A percentile compares a stretch with the other conserved stretches of the same genome.
Conservation (phyloP, 2,329 filamentous ascomycete genomes). For the Pseudocercospora crystallina region DNA sequence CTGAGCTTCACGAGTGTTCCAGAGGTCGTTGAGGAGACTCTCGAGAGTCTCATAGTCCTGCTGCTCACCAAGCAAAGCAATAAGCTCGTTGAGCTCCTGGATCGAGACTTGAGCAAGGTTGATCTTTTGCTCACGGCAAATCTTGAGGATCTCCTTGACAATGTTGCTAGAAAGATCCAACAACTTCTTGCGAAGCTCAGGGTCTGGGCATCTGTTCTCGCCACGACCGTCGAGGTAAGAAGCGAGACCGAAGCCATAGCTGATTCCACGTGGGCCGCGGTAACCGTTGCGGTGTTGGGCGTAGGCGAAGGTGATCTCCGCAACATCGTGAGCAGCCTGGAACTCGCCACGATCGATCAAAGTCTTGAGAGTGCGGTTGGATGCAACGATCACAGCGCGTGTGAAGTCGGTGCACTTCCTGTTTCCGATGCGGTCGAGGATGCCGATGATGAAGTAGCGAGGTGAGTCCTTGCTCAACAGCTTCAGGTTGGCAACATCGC, state of each 20-base stretch:
- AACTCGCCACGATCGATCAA: constrained; percentile 44
- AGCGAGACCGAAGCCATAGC: constrained; percentile 49
- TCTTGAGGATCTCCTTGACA: constrained; percentile 44
- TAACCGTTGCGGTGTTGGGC: constrained; percentile 46
- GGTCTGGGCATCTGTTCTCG: constrained; percentile 36
- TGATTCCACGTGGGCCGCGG: constrained; percentile 39
- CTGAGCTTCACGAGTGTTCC: constrained; percentile 49
- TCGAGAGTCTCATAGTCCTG: constrained; percentile 50
- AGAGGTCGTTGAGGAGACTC: constrained; percentile 44
- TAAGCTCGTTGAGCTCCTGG: constrained; percentile 47
- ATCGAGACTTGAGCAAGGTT: constrained; percentile 47
- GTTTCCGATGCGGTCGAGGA: constrained; percentile 43
- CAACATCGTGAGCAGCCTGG: constrained; percentile 45
- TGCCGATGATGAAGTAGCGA: constrained; percentile 41
- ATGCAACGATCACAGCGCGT: constrained; percentile 41
- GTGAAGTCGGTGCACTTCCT: constrained; percentile 41
- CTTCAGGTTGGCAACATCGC: constrained; percentile 31
- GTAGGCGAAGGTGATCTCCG: constrained; percentile 46
- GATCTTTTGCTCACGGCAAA: constrained; percentile 45
- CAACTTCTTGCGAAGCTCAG: constrained; percentile 37
- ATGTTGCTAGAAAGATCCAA: constrained; percentile 42
- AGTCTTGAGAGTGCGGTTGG: constrained; percentile 34
- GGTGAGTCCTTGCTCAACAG: constrained; percentile 33
- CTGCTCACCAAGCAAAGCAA: constrained; percentile 50
- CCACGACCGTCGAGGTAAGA: constrained; percentile 46